Percentiles rank a stretch among this genome's conserved stretches.
These are phyloP conservation scores for Brachypodium distachyon DNA, from an alignment of 202 grass and related monocot species.

Conservation along the genomic window DNA sequence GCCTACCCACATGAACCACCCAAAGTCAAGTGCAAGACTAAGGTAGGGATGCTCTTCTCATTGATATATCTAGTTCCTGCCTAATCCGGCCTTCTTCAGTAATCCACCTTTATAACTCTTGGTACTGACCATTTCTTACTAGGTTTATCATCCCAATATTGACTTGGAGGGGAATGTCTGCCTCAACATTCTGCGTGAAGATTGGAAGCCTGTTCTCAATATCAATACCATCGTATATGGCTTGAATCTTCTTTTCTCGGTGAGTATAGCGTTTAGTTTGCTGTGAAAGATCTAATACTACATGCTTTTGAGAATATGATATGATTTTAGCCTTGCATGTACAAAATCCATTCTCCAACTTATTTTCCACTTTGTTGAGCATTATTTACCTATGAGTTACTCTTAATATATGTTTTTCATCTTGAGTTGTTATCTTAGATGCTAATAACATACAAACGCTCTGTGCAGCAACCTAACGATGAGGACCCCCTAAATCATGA, in stretches of 20 bases:
- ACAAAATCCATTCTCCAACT: not conserved
- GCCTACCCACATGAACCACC: slow-evolving; percentile 83
- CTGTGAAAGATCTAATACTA: not conserved
- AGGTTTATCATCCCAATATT: slow-evolving; percentile 98
- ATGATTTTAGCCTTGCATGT: not conserved
- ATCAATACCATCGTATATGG: slow-evolving; percentile 92
- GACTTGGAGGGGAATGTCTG: slow-evolving; percentile 93
- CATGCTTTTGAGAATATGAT: not conserved
- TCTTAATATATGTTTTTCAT: too few relatives aligned
- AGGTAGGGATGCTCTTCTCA: slow-evolving; percentile 28
- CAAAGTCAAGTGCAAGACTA: slow-evolving; percentile 95
- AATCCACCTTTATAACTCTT: not conserved
- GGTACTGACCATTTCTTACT: slow-evolving; percentile 5
- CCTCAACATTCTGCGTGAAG: slow-evolving; percentile 94
- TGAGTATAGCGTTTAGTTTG: slow-evolving; percentile 8
- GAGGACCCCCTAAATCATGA: slow-evolving; percentile 92
- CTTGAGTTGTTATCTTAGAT: not conserved
- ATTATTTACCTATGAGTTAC: not conserved
- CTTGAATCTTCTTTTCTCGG: slow-evolving; percentile 84
- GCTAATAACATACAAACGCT: slow-evolving; percentile 1
- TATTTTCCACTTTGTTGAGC: not conserved
- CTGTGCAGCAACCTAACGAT: slow-evolving; percentile 82
- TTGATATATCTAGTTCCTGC: not conserved
- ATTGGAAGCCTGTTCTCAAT: slow-evolving; percentile 63
- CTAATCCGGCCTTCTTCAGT: not conserved